Base-by-base conservation (phyloP, 208 protist genomes). In the Phytomonas sp. region DNA sequence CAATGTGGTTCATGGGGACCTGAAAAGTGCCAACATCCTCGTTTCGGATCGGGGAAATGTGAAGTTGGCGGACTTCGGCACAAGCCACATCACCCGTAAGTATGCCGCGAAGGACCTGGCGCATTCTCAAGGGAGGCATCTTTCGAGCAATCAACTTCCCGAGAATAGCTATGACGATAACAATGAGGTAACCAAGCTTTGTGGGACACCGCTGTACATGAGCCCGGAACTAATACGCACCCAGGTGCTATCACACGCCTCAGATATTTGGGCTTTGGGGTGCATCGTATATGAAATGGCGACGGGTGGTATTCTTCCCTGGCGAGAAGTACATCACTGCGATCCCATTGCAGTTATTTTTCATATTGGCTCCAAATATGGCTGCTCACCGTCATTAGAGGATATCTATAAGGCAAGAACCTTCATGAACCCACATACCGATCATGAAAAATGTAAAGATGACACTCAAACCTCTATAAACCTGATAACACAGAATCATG, bases 41-140 rank as follows among this genome's bases (percentile, higher is more conserved):
- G 79, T 96, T 12, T 88, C 78, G 16, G 83, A 92, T 62, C 75
- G 80, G 29, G 87, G 92, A 56, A 80, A 73, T 33, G 78, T 98
- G 23, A 97, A 97, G 75, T 76, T 97, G 60, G 88, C 91, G 14
- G 95, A 97, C 70, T 98, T 98, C 81, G 95, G 95, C 32, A 93
- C 83, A 6, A 87, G 79, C 66, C 76, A 78, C 26, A 79, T 84
- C 37, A 69, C 76, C 16, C 63, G 66, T 26, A 67, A 80, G 34
- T 74, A 64, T 63, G 52, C 67, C 60, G 64, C 66, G 52, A 49
- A 4, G 68, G 60, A 64, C 2, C 32, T 14, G 26, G 60, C 0
- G 11, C 60, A 64, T 12, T 37, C 12, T n/a, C 37, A 65, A 0
- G 36, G 33, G 23, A 60, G 60, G 29, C 4, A 0, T 69, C 12